Evolutionary conservation across 495 filamentous ascomycete species (phyloP), one percentile per base, ranked within the genome.

Genomic region (Talaromyces liani): DNA sequence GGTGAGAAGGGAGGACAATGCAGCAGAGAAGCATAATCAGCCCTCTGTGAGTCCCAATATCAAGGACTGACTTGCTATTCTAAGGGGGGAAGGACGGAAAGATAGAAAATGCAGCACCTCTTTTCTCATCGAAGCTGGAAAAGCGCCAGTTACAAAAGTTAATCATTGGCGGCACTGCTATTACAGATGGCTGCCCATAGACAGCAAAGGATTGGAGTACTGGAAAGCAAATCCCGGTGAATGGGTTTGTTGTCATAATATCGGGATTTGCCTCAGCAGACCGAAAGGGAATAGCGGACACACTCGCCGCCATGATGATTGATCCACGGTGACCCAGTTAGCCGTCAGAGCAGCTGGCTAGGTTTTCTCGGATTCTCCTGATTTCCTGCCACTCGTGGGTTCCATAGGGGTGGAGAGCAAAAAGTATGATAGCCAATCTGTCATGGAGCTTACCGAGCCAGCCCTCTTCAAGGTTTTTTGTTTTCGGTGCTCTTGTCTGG

Each of bases 201-300:
- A 16, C 51, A 49, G n/a, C 45, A 49, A 29, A 56, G 53, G 14
- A 56, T 20, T 58, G 27, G 54, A 58, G 29, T 9, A 31, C 29
- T 31, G 29, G 4, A 58, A 58, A 58, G 56, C 56, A 58, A 58
- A 58, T 58, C 56, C 56, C 56, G 56, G 10, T n/a, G 31, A 20
- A 18, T 9, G 18, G 31, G 31, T 33, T 58, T 58, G 27, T 36
- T 58, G 56, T 58, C 56, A 58, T 36, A 34, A 56, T 29, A 58
- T 58, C 56, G 56, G 56, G 56, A 36, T 58, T 36, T 58, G 56
- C 56, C 10, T 58, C 56, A 36, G 1, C 14, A 22, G 16, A 33
- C 56, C 27, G 56, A 58, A 58, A 58, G 9, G 53, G 27, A 58
- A n/a, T 58, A 58, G 56, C 18, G 56, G 56, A 58, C 29, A 18